Conservation (phyloP, 1,139 yeast genomes). For the Lodderomyces beijingensis region DNA sequence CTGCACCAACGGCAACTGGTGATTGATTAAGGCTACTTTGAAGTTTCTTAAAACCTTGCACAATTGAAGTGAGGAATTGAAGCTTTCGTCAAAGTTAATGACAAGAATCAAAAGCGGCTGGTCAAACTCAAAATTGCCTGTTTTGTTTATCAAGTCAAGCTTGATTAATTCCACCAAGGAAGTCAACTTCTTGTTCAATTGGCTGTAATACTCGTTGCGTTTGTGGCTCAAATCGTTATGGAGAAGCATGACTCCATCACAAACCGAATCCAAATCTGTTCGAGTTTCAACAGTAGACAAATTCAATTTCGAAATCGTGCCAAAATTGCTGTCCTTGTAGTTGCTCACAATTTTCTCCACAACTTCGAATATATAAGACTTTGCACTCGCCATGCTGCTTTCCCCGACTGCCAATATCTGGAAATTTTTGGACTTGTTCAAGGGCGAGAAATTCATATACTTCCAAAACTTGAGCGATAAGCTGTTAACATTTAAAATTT, state of each 20-base stretch:
- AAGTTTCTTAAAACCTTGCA: constrained; percentile 48
- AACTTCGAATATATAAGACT: constrained; percentile 25
- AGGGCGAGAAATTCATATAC: constrained; percentile 52
- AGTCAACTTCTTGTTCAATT: constrained; percentile 25
- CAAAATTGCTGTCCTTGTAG: constrained; percentile 48
- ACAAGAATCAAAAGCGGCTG: constrained; percentile 46
- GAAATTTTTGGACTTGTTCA: constrained; percentile 44
- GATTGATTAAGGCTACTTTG: constrained; percentile 33
- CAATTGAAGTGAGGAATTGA: constrained; percentile 46
- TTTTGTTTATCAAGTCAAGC: constrained; percentile 38
- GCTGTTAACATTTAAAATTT: constrained; percentile 33
- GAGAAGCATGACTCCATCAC: constrained; percentile 31
- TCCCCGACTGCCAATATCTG: constrained; percentile 49
- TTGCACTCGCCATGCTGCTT: constrained; percentile 13
- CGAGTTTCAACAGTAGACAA: constrained; percentile 28
- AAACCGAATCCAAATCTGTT: constrained; percentile 29
- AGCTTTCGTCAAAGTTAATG: constrained; percentile 40
- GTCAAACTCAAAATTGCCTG: constrained; percentile 40
- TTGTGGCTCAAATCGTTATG: constrained; percentile 15
- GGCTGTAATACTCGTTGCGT: constrained; percentile 25
- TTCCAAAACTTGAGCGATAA: constrained; percentile 50
- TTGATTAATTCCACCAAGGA: constrained; percentile 33
- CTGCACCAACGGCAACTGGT: constrained; percentile 40
- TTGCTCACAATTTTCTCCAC: constrained; percentile 36
- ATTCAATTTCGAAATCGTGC: constrained; percentile 34